A percentile compares a stretch with the other conserved stretches of the same genome.
Evolutionary conservation across 108 stramenopile genomes (phyloP).

Genomic region (Mediolabrus comicus): DNA sequence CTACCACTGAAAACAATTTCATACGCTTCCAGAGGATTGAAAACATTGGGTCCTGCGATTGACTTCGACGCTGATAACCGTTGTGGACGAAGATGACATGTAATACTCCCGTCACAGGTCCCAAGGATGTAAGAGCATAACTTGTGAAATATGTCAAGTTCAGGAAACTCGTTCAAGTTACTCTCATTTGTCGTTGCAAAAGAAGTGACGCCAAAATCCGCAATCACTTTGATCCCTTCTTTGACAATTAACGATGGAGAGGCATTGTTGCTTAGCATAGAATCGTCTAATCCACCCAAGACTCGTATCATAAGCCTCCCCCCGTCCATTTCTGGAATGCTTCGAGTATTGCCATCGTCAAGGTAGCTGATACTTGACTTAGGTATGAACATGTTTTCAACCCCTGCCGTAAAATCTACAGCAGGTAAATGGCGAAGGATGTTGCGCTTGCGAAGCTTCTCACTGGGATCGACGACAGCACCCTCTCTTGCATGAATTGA

Average conservation of each 20-base stretch:
- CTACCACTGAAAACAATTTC: constrained; percentile 85
- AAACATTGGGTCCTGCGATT: constrained; percentile 69
- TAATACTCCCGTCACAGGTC: constrained; percentile 61
- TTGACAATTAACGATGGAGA: constrained; percentile 33
- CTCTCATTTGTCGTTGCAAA: constrained; percentile 70
- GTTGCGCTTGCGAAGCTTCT: constrained; percentile 69
- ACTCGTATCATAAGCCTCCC: constrained; percentile 70
- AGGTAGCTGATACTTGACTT: constrained; percentile 74
- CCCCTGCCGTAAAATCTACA: constrained; percentile 76
- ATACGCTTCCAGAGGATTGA: constrained; percentile 89
- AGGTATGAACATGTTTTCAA: constrained; percentile 81
- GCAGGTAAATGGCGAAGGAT: constrained; percentile 86
- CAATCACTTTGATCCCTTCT: constrained; percentile 79
- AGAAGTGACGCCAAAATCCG: constrained; percentile 72
- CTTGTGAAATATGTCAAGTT: constrained; percentile 85
- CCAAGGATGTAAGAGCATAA: constrained; percentile 62
- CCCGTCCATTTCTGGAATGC: constrained; percentile 75
- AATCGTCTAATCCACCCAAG: constrained; percentile 64
- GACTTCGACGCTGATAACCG: constrained; percentile 11
- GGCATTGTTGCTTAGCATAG: constrained; percentile 19
- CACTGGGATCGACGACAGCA: constrained; percentile 73
- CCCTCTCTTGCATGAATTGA: constrained; percentile 75
- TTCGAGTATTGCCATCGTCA: constrained; percentile 81
- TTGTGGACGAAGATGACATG: constrained; percentile 83
- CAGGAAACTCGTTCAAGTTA: constrained; percentile 85